phyloP scores from a whole-genome alignment of 345 rosid genomes.

The Leavenworthia alabamica region DNA sequence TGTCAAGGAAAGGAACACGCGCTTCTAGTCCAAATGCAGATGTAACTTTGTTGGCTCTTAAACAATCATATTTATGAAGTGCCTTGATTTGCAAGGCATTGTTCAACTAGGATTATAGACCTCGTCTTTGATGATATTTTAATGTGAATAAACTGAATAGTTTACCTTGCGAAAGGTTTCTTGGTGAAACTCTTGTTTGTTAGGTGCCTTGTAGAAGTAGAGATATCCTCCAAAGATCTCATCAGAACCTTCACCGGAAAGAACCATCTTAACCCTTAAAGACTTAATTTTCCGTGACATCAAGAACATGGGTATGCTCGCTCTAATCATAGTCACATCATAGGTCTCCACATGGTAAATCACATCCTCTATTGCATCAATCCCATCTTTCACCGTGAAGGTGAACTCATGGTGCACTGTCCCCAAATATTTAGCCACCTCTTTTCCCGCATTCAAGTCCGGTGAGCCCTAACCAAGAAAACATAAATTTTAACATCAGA shows the following conservation, averaged over 20 bases:
- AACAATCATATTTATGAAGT: slow-evolving; percentile 80
- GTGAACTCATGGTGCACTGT: slow-evolving; percentile 90
- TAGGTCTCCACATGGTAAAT: slow-evolving; percentile 86
- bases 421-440: slow-evolving; percentile 85
- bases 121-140: neutral
- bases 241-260: slow-evolving; percentile 95
- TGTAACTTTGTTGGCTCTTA: slow-evolving; percentile 90
- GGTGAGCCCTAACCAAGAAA: slow-evolving; percentile 54
- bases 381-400: slow-evolving; percentile 92
- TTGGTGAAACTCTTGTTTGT: slow-evolving; percentile 72
- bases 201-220: slow-evolving; percentile 95
- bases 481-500: neutral
- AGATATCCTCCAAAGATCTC: slow-evolving; percentile 94
- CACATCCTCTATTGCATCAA: slow-evolving; percentile 92
- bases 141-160: neutral
- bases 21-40: slow-evolving; percentile 97
- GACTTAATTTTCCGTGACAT: slow-evolving; percentile 91
- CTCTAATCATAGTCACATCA: slow-evolving; percentile 84
- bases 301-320: slow-evolving; percentile 90
- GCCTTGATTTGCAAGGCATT: slow-evolving; percentile 64
- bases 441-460: slow-evolving; percentile 74
- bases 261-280: slow-evolving; percentile 91
- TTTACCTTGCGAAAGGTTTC: slow-evolving; percentile 90
- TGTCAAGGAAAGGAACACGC: slow-evolving; percentile 89
- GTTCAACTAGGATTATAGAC: neutral